Evolutionary conservation across 2,329 filamentous ascomycete species (phyloP).

Genomic region (Aureobasidium sp.): DNA sequence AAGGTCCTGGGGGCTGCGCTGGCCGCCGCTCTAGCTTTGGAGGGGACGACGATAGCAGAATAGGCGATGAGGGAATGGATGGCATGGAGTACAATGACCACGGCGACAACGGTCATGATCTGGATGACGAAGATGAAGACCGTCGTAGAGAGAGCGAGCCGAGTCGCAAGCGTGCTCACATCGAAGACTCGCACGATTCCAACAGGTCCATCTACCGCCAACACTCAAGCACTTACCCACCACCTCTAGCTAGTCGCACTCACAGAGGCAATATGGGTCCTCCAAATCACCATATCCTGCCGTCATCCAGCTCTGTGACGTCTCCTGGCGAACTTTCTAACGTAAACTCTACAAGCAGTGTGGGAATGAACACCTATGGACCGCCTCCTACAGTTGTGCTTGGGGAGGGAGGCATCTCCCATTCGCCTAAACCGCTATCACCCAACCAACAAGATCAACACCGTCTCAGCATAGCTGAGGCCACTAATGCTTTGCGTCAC

Average conservation of each 20-base stretch:
- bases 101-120: slow-evolving; percentile 52
- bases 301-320: slow-evolving; percentile 21
- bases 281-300: slow-evolving; percentile 24
- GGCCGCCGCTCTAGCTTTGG: slow-evolving; percentile 81
- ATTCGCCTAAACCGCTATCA: slow-evolving; percentile 78
- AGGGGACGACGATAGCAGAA: slow-evolving; percentile 59
- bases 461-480: slow-evolving; percentile 43
- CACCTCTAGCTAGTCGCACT: slow-evolving; percentile 46
- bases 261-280: slow-evolving; percentile 26
- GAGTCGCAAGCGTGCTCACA: slow-evolving; percentile 64
- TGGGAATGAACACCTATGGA: slow-evolving; percentile 22
- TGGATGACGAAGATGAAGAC: slow-evolving; percentile 42
- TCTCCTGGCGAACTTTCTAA: slow-evolving; percentile 30
- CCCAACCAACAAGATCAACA: slow-evolving; percentile 46
- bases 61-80: slow-evolving; percentile 51
- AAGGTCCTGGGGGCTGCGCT: slow-evolving; percentile 90
- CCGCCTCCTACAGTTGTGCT: slow-evolving; percentile 49
- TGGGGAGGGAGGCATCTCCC: slow-evolving; percentile 60
- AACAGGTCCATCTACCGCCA: slow-evolving; percentile 53
- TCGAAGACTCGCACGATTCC: slow-evolving; percentile 47
- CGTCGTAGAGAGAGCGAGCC: slow-evolving; percentile 61
- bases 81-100: slow-evolving; percentile 48
- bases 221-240: slow-evolving; percentile 67
- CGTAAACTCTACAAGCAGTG: slow-evolving; percentile 25
- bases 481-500: slow-evolving; percentile 40